These are phyloP conservation scores for Ophiostoma perfectum DNA, from an alignment of 2,329 filamentous ascomycete genomes.

Conservation along the genomic window DNA sequence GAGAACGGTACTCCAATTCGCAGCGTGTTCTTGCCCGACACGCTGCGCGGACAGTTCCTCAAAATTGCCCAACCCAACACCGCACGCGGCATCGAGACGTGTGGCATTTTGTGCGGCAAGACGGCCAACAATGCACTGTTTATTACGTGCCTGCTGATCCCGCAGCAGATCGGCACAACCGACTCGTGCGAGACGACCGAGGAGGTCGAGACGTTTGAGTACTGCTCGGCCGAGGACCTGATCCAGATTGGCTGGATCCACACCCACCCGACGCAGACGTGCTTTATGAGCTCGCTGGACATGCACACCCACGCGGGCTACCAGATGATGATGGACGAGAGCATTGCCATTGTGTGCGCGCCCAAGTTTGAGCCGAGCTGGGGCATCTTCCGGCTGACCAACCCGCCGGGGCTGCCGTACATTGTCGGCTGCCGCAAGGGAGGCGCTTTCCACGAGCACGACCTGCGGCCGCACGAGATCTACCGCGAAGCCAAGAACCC, in stretches of 20 bases:
- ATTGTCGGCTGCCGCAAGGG: slow-evolving; percentile 72
- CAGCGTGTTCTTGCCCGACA: slow-evolving; percentile 76
- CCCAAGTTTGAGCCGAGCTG: slow-evolving; percentile 72
- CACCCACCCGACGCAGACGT: slow-evolving; percentile 92
- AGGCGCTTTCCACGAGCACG: slow-evolving; percentile 76
- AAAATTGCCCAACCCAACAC: slow-evolving; percentile 72
- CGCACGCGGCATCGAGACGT: slow-evolving; percentile 77
- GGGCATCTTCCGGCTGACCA: slow-evolving; percentile 87
- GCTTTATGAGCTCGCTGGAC: slow-evolving; percentile 94
- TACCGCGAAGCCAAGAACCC: slow-evolving; percentile 70
- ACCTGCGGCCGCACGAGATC: slow-evolving; percentile 52
- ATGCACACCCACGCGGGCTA: slow-evolving; percentile 91
- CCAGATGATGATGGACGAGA: slow-evolving; percentile 94
- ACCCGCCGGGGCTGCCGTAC: slow-evolving; percentile 83
- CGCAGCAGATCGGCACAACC: slow-evolving; percentile 80
- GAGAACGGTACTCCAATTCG: slow-evolving; percentile 84
- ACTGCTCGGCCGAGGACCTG: slow-evolving; percentile 76
- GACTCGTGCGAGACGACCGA: slow-evolving; percentile 96
- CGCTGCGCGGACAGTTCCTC: slow-evolving; percentile 70
- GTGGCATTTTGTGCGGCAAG: slow-evolving; percentile 87
- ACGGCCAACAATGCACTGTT: slow-evolving; percentile 91
- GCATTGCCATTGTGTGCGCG: slow-evolving; percentile 93
- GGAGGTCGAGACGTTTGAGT: slow-evolving; percentile 78
- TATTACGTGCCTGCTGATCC: slow-evolving; percentile 80
- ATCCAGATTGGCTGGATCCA: slow-evolving; percentile 96